Evolutionary conservation across 495 filamentous ascomycete species (phyloP).

Genomic region (Diplogelasinospora grovesii): DNA sequence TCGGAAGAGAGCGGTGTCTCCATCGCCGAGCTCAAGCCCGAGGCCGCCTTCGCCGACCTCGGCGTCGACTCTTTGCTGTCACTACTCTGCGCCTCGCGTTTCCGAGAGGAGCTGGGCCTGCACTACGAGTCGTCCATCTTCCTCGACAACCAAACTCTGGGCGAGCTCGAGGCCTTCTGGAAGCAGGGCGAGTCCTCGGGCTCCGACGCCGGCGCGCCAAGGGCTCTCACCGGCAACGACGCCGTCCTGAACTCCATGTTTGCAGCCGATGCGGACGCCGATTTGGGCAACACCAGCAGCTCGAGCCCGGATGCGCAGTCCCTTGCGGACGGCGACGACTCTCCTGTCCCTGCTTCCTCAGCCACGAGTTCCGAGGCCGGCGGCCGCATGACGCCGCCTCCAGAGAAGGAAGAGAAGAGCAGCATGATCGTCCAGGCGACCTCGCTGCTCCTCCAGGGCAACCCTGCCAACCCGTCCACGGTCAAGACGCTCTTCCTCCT

Average conservation of each 20-base stretch:
- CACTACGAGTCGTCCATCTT: neutral
- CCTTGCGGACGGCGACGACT: neutral
- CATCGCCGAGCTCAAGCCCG: neutral
- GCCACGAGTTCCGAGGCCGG: conserved; percentile 4
- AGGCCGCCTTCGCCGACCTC: neutral
- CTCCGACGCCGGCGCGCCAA: neutral
- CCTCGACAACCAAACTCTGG: neutral
- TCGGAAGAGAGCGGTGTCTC: conserved; percentile 2
- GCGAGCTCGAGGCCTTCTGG: conserved; percentile 1
- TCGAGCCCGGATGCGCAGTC: neutral
- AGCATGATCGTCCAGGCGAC: conserved; percentile 33
- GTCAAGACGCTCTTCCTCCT: conserved; percentile 50
- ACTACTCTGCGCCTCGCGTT: neutral
- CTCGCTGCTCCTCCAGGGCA: conserved; percentile 50
- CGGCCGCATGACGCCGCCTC: conserved; percentile 23
- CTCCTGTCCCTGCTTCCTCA: too few relatives aligned
- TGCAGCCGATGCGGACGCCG: neutral
- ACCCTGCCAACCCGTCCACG: conserved; percentile 31
- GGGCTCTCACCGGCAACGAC: neutral
- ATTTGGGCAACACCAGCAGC: neutral
- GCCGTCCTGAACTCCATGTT: conserved; percentile 1
- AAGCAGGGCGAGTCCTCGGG: too few relatives aligned
- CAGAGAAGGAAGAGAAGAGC: conserved; percentile 43
- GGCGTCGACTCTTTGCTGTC: conserved; percentile 1
- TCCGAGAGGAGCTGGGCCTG: neutral